phyloP scores from a whole-genome alignment of 1,284 basidiomycete species.

The Sporisorium graminicola region DNA sequence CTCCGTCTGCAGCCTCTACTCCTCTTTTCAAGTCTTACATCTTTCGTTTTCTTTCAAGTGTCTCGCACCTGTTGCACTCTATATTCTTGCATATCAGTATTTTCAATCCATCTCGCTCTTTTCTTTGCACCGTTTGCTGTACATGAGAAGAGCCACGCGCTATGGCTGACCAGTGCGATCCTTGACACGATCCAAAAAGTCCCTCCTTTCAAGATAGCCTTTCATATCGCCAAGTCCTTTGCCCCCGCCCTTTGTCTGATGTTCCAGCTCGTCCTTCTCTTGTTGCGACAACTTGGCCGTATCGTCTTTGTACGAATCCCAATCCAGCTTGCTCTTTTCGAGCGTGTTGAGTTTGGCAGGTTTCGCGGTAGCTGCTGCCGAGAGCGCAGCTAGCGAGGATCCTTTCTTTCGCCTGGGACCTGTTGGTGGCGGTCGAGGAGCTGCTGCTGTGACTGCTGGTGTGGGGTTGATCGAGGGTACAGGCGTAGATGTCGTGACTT shows the following conservation, averaged over 20 bases:
- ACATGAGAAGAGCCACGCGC: not conserved
- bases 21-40: not conserved
- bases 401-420: conserved; percentile 48
- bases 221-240: conserved; percentile 65
- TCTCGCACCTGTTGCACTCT: not conserved
- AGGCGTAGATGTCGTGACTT: not conserved
- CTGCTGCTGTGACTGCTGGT: not conserved
- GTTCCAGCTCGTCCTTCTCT: conserved; percentile 65
- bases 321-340: conserved; percentile 68
- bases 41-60: not conserved
- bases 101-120: conserved; percentile 9
- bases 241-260: conserved; percentile 64
- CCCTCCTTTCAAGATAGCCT: conserved; percentile 63
- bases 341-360: conserved; percentile 67
- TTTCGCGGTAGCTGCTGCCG: conserved; percentile 37
- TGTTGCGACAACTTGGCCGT: conserved; percentile 45
- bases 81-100: not conserved
- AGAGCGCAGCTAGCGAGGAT: conserved; percentile 52
- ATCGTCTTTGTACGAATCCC: conserved; percentile 48
- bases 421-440: conserved; percentile 5
- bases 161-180: conserved; percentile 39
- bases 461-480: not conserved
- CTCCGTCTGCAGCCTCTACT: not conserved
- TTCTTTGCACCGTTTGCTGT: not conserved
- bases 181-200: conserved; percentile 66